Percentiles rank a stretch among this genome's conserved stretches.
These are phyloP conservation scores for Cryptococcus sp. DNA, from an alignment of 1,284 basidiomycete species.

Conservation along the genomic window DNA sequence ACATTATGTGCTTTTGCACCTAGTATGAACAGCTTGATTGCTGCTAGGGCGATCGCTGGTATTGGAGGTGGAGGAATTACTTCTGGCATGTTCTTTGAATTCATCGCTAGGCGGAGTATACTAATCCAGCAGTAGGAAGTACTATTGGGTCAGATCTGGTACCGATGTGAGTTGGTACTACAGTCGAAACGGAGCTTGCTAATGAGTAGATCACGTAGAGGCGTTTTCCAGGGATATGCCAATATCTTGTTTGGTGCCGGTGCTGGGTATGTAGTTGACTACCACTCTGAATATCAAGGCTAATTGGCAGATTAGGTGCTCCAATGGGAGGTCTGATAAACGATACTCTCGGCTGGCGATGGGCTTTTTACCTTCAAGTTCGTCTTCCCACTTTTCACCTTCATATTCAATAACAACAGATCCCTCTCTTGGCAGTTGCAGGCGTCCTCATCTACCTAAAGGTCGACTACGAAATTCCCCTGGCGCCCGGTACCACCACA, in stretches of 20 bases:
- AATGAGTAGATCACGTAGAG: constrained; percentile 65
- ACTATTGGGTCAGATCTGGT: constrained; percentile 50
- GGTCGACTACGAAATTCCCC: constrained; percentile 52
- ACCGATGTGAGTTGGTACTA: constrained; percentile 60
- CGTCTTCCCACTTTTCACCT: constrained; percentile 9
- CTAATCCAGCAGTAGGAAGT: constrained; percentile 27
- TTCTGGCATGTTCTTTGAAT: constrained; percentile 22
- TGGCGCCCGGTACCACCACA: constrained; percentile 56
- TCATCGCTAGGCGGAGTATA: no score
- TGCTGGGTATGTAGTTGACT: constrained; percentile 53
- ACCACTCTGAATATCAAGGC: constrained; percentile 53
- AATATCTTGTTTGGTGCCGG: constrained; percentile 59
- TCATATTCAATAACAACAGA: constrained; percentile 47
- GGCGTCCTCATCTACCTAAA: constrained; percentile 65
- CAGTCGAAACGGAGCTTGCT: constrained; percentile 2
- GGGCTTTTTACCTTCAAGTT: constrained; percentile 61
- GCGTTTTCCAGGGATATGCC: constrained; percentile 81
- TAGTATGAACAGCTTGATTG: constrained; percentile 76
- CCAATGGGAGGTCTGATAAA: constrained; percentile 84
- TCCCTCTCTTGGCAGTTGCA: constrained; percentile 68
- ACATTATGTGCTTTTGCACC: constrained; percentile 74
- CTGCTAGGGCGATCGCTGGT: constrained; percentile 74
- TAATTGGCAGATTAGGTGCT: constrained; percentile 59
- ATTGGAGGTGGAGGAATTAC: constrained; percentile 78
- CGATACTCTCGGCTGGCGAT: constrained; percentile 71